Evolutionary conservation across 108 stramenopile species (phyloP).

Genomic region (Nitzschia putrida): DNA sequence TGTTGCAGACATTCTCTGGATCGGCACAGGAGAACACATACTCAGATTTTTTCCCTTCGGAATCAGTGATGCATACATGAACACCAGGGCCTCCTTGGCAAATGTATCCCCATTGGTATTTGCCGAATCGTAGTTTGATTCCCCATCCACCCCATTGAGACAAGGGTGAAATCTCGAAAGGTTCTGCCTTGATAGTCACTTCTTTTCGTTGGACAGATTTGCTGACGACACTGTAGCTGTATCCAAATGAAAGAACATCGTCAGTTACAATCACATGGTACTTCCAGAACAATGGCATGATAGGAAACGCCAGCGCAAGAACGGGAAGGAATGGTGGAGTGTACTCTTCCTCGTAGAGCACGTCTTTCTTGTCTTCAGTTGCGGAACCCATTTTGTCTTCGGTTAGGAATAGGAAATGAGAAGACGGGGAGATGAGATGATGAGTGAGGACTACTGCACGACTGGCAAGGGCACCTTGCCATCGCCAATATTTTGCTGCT

Average conservation of each 20-base stretch:
- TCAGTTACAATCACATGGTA: conserved; percentile 19
- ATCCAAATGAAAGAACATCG: conserved; percentile 16
- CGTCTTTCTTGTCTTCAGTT: neutral
- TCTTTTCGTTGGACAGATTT: neutral
- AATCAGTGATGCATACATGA: neutral
- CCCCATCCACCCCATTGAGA: conserved; percentile 37
- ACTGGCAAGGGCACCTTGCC: too few relatives aligned
- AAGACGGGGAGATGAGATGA: too few relatives aligned
- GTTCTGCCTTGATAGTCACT: conserved; percentile 3
- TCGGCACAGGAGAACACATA: conserved; percentile 15
- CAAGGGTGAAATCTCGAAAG: conserved; percentile 18
- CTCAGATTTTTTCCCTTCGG: neutral
- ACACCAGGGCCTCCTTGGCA: conserved; percentile 24
- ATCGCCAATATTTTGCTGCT: too few relatives aligned
- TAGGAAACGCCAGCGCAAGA: conserved; percentile 2
- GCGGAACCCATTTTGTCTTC: neutral
- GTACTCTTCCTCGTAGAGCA: conserved; percentile 27
- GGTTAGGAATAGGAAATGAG: too few relatives aligned
- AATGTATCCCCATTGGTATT: conserved; percentile 28
- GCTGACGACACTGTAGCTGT: neutral
- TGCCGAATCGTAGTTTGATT: conserved; percentile 11
- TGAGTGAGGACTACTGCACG: too few relatives aligned
- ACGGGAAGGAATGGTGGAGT: conserved; percentile 10
- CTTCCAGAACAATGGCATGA: conserved; percentile 32
- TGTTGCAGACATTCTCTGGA: conserved; percentile 12